Conservation (phyloP, 371 early-diverging fungal genomes). For the Dentiscutata heterogama region DNA sequence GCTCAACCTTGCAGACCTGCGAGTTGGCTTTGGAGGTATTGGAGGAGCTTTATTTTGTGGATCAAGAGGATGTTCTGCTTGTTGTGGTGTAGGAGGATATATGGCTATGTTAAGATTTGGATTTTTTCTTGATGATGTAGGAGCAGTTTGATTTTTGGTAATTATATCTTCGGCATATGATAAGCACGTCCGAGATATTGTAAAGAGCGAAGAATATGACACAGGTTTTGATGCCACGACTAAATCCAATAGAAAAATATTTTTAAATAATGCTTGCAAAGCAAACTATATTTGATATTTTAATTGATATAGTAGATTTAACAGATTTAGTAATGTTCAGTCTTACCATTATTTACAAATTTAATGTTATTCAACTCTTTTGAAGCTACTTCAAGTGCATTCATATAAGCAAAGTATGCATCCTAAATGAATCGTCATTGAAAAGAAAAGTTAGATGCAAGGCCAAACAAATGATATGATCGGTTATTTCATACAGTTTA, state of each 20-base stretch:
- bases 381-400: constrained; percentile 39
- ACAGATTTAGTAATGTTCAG: neutral
- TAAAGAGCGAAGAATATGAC: constrained; percentile 36
- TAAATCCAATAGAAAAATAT: neutral
- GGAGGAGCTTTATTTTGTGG: constrained; percentile 21
- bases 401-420: constrained; percentile 45
- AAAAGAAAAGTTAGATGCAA: neutral
- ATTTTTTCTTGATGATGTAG: constrained; percentile 10
- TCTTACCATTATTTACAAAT: constrained; percentile 47
- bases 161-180: constrained; percentile 44
- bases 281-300: neutral
- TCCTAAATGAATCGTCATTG: constrained; percentile 16
- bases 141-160: constrained; percentile 28
- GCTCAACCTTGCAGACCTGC: constrained; percentile 15
- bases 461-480: neutral
- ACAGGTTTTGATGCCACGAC: constrained; percentile 39
- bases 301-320: neutral
- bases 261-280: neutral
- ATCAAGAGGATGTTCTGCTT: constrained; percentile 37
- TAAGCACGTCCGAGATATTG: constrained; percentile 28
- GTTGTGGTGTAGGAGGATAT: constrained; percentile 41
- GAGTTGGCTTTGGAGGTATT: constrained; percentile 44
- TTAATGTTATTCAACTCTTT: constrained; percentile 38
- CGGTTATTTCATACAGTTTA: neutral
- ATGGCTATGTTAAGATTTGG: constrained; percentile 42